phyloP scores from a whole-genome alignment of 331 rosid species.

The Erythrophleum ivorense region DNA sequence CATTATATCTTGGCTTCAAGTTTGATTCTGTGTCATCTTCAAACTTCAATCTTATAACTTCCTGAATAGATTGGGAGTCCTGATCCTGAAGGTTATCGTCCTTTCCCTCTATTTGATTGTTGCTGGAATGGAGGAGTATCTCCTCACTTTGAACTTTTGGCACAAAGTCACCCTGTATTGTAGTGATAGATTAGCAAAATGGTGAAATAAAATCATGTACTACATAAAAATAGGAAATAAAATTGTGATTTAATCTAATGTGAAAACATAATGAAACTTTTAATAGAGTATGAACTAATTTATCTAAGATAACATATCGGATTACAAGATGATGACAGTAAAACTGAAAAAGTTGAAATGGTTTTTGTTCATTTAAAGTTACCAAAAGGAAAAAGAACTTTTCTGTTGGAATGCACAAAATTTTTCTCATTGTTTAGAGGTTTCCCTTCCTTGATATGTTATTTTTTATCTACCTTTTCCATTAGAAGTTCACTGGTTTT shows the following conservation, averaged over 20 bases:
- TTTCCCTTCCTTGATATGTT: not conserved
- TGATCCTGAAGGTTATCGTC: not conserved
- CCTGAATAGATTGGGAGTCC: not conserved
- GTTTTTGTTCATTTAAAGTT: not conserved
- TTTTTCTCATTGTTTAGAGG: not conserved
- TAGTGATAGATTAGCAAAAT: not conserved
- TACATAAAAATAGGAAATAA: not conserved
- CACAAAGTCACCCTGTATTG: not conserved
- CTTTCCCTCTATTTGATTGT: constrained; percentile 24
- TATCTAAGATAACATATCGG: not conserved
- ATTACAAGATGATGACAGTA: not conserved
- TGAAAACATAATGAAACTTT: not conserved
- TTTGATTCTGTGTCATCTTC: constrained; percentile 11
- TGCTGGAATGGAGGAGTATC: constrained; percentile 13
- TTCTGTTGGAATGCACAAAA: not conserved
- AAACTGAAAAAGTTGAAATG: not conserved
- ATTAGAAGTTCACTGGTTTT: not conserved
- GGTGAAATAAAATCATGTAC: not conserved
- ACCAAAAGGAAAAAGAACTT: not conserved
- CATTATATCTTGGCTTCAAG: not conserved
- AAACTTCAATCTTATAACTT: not conserved
- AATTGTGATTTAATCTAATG: not conserved
- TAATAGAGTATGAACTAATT: not conserved
- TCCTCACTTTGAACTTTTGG: constrained; percentile 33
- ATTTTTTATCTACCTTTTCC: constrained; percentile 33